Percentiles rank a stretch among this genome's conserved stretches.
Conservation (phyloP, 192 early-diverging fungal species). For the Rhizophagus sp. region DNA sequence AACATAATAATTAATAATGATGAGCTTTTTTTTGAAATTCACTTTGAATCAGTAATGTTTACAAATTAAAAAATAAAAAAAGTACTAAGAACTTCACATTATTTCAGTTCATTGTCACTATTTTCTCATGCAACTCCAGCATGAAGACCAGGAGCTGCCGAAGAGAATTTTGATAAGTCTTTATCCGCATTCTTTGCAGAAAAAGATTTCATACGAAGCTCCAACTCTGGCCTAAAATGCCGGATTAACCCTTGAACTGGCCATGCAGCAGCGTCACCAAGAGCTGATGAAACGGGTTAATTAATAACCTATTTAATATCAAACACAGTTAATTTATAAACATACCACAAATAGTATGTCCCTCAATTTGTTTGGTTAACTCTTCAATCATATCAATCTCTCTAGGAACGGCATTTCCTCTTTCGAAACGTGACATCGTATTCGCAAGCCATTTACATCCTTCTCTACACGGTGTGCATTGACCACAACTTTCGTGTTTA, state of each 20-base stretch:
- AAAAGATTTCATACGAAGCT: constrained; percentile 53
- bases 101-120: too few species aligned
- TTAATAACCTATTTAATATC: neutral
- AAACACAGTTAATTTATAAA: neutral
- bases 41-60: too few species aligned
- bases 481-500: constrained; percentile 97
- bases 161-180: constrained; percentile 24
- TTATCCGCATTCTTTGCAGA: neutral
- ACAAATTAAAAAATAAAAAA: too few species aligned
- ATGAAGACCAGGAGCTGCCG: constrained; percentile 6
- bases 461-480: constrained; percentile 99
- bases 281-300: constrained; percentile 47
- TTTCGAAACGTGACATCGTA: constrained; percentile 96
- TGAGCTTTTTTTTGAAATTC: too few species aligned
- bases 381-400: constrained; percentile 98
- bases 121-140: neutral
- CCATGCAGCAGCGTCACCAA: constrained; percentile 99
- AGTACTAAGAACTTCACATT: too few species aligned
- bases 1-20: too few species aligned
- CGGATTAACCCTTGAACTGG: constrained; percentile 93
- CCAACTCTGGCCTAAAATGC: constrained; percentile 88
- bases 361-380: constrained; percentile 96
- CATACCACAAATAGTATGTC: constrained; percentile 92
- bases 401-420: constrained; percentile 72
- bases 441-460: constrained; percentile 92